Conservation (phyloP, 768 basidiomycete species). For the Amyloporia xantha region DNA sequence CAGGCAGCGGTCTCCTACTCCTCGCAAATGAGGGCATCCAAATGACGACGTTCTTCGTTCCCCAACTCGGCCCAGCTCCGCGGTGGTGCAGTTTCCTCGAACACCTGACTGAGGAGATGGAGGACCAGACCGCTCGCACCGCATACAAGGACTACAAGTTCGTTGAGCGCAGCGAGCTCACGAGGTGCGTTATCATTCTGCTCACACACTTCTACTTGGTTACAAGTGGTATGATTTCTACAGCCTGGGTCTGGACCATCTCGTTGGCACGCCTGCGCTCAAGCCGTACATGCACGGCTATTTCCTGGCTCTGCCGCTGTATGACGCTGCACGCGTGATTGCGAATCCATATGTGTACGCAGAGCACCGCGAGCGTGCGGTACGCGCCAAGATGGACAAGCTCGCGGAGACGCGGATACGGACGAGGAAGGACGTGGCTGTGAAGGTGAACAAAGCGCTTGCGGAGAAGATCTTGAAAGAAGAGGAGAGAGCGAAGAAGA, state of each 20-base stretch:
- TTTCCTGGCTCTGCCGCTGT: conserved; percentile 93
- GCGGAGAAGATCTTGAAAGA: conserved; percentile 77
- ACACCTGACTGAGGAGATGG: conserved; percentile 98
- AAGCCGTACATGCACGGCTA: conserved; percentile 99
- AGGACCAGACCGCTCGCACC: conserved; percentile 71
- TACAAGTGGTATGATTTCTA: conserved; percentile 1
- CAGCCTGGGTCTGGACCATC: conserved; percentile 91
- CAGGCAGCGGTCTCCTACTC: conserved; percentile 83
- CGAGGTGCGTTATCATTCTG: conserved; percentile 48
- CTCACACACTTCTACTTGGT: conserved; percentile 6
- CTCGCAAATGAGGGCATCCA: conserved; percentile 96
- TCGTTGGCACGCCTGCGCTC: conserved; percentile 89
- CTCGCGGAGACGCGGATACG: conserved; percentile 92
- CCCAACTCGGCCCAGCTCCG: conserved; percentile 93
- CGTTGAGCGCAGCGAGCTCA: conserved; percentile 79
- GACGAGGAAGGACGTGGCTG: conserved; percentile 60
- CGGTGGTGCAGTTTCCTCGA: conserved; percentile 98
- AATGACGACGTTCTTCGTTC: conserved; percentile 91
- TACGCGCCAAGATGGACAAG: conserved; percentile 87
- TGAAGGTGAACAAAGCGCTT: conserved; percentile 79
- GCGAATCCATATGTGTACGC: conserved; percentile 95
- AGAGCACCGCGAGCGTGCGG: conserved; percentile 85
- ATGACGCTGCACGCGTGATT: conserved; percentile 92
- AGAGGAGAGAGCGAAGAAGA: conserved; percentile 54
- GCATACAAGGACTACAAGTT: conserved; percentile 98